A percentile compares a stretch with the other conserved stretches of the same genome.
These are phyloP conservation scores for Stevia rebaudiana DNA, from an alignment of 140 eudicot genomes.

Conservation along the genomic window DNA sequence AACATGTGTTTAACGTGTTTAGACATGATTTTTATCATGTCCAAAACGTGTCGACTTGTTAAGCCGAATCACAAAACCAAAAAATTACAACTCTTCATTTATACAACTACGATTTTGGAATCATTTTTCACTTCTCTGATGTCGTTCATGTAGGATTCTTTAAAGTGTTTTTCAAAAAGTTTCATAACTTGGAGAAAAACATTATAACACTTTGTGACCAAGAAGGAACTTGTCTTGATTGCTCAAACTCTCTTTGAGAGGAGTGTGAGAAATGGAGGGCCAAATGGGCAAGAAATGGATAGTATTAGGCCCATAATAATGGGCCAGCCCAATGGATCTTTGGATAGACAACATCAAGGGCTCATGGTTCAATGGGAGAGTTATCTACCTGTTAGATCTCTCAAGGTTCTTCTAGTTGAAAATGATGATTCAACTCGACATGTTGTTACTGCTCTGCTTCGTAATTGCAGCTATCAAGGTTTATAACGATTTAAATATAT, in stretches of 20 bases:
- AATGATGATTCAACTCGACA: constrained; percentile 60
- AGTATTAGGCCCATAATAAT: constrained; percentile 16
- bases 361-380: constrained; percentile 53
- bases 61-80: no score
- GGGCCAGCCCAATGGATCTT: constrained; percentile 20
- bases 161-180: constrained; percentile 22
- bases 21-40: no score
- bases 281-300: constrained; percentile 40
- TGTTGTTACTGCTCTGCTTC: constrained; percentile 50
- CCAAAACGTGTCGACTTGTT: no score
- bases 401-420: constrained; percentile 58
- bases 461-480: constrained; percentile 65
- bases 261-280: constrained; percentile 39
- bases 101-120: background rate
- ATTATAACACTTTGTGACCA: constrained; percentile 30
- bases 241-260: constrained; percentile 44
- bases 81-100: background rate
- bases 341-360: constrained; percentile 41
- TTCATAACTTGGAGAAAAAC: constrained; percentile 30
- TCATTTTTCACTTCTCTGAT: background rate
- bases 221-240: constrained; percentile 28
- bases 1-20: no score
- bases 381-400: constrained; percentile 39
- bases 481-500: constrained; percentile 15
- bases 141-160: constrained; percentile 19